Percentiles rank a stretch among this genome's conserved stretches.
These are phyloP conservation scores for Lactarius pseudohatsudake DNA, from an alignment of 768 basidiomycete genomes.

Conservation along the genomic window DNA sequence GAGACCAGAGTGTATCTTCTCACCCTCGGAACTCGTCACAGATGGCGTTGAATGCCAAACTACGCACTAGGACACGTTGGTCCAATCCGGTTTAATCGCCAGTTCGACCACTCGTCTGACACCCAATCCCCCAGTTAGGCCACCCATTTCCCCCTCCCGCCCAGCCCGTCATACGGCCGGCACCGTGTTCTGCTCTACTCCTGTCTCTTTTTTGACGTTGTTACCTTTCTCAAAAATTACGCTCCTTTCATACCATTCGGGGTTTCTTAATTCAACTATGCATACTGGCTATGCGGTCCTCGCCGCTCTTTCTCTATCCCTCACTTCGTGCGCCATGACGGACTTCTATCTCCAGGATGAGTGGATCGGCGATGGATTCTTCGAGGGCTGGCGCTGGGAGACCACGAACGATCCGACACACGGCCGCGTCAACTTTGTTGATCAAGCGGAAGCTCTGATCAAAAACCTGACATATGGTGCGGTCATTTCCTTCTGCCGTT, in stretches of 20 bases:
- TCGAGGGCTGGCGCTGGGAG: constrained; percentile 49
- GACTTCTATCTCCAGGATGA: constrained; percentile 21
- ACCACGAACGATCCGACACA: constrained; percentile 59
- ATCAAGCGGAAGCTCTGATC: constrained; percentile 41
- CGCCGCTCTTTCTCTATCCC: constrained; percentile 16
- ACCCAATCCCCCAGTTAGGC: constrained; percentile 2
- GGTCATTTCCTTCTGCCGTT: constrained; percentile 14
- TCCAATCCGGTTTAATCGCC: background rate
- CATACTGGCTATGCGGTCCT: constrained; percentile 36
- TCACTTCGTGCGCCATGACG: constrained; percentile 15
- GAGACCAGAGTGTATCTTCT: background rate
- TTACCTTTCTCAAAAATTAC: constrained; percentile 27
- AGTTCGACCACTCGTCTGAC: constrained; percentile 5
- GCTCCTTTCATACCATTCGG: constrained; percentile 28
- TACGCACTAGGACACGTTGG: background rate
- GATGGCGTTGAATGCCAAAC: constrained; percentile 11
- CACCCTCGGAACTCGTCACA: background rate
- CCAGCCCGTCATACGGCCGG: constrained; percentile 16
- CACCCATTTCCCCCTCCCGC: background rate
- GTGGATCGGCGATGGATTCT: constrained; percentile 44
- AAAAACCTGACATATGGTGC: constrained; percentile 50
- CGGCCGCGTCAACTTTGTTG: constrained; percentile 62
- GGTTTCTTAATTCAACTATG: constrained; percentile 33
- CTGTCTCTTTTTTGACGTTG: constrained; percentile 32
- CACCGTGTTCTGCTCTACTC: constrained; percentile 27